Evolutionary conservation across 2,329 filamentous ascomycete species (phyloP), one percentile per base, ranked within the genome.

Genomic region (Trichoderma lentiforme): DNA sequence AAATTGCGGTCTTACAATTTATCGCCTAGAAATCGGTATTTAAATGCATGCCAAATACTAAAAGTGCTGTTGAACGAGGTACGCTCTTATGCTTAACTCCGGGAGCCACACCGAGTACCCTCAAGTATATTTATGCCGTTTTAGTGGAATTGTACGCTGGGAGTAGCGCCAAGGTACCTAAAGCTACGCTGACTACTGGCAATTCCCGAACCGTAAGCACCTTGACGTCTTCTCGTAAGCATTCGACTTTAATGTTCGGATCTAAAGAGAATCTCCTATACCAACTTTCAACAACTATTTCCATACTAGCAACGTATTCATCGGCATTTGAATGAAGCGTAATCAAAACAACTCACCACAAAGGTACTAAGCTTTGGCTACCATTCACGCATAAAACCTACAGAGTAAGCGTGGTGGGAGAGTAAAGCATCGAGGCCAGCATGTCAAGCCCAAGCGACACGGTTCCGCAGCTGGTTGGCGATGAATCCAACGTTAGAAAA

Each of bases 181-280:
- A 12, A 4, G 57, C 6, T 60, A 60, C 57, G 6, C 21, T 21
- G 7, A 32, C 9, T 12, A 2, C 57, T 34, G n/a, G 57, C 57
- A 34, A 60, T 34, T n/a, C 57, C 57, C 57, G 57, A 60, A 60
- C 18, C 57, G 57, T 60, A 60, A 60, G 57, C 57, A 60, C 30
- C 30, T 60, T 34, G 30, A 6, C 11, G 28, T 24, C 57, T 21
- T 60, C 57, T 60, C 57, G 57, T 60, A 60, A 60, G 57, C 57
- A 60, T 32, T 32, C 26, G 15, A 60, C 26, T 1, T 60, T 12
- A 12, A 24, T 53, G 47, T 12, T 53, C 47, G 47, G 21, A 24
- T 53, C n/a, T 24, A 53, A 24, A 24, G 11, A 53, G 47, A 24
- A 53, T 53, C 47, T 24, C 47, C 47, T 53, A 53, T 53, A 6